phyloP scores from a whole-genome alignment of 345 rosid genomes.

The Limnanthes douglasii region DNA sequence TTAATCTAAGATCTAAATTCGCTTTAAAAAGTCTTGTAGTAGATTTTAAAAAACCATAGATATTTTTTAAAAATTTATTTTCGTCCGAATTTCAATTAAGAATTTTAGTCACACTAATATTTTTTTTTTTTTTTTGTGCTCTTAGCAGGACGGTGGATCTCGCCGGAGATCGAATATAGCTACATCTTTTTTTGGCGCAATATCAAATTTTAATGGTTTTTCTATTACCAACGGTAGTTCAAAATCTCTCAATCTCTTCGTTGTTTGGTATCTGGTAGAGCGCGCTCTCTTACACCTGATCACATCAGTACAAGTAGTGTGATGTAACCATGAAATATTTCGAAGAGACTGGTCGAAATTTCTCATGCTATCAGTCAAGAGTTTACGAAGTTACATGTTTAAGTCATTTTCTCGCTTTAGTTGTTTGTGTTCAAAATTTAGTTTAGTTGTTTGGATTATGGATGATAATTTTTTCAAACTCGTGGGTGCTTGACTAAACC shows the following conservation, averaged over 20 bases:
- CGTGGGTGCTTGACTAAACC: too few relatives aligned
- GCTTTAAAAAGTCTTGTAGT: too few relatives aligned
- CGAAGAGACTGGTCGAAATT: constrained; percentile 21
- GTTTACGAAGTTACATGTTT: constrained; percentile 50
- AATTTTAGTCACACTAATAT: too few relatives aligned
- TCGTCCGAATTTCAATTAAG: too few relatives aligned
- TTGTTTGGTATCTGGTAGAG: constrained; percentile 39
- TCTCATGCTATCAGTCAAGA: constrained; percentile 33
- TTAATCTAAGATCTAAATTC: too few relatives aligned
- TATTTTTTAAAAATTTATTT: too few relatives aligned
- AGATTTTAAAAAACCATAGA: too few relatives aligned
- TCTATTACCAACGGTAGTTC: neutral
- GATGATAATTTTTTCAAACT: too few relatives aligned
- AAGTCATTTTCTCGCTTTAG: neutral
- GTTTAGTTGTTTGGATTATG: neutral
- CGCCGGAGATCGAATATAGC: constrained; percentile 39
- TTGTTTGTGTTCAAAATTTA: neutral
- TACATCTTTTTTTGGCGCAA: constrained; percentile 15
- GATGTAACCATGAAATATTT: constrained; percentile 39
- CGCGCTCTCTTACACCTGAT: constrained; percentile 29
- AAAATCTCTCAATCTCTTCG: constrained; percentile 22
- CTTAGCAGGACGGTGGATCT: too few relatives aligned
- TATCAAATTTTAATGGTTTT: constrained; percentile 2
- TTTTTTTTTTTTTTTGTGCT: too few relatives aligned
- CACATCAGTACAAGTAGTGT: constrained; percentile 49